Conservation (phyloP, 75 land plant species). For the Isoetes taiwanensis region DNA sequence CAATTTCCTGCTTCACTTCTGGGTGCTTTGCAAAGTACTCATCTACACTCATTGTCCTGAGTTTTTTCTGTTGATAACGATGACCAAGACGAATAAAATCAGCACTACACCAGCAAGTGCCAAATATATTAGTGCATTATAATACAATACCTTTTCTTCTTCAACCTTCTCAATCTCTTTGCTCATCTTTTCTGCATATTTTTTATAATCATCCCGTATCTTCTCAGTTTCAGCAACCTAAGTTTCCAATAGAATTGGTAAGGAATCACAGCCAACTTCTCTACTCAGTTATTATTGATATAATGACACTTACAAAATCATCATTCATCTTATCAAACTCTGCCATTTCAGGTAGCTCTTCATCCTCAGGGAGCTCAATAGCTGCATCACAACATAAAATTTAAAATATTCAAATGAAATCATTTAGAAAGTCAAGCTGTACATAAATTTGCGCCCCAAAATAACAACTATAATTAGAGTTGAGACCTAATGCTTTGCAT, state of each 20-base stretch:
- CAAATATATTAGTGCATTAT: not conserved
- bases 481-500: no score
- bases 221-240: slow-evolving; percentile 48
- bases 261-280: not conserved
- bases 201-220: slow-evolving; percentile 37
- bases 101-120: not conserved
- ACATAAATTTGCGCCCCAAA: no score
- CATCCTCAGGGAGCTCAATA: slow-evolving; percentile 45
- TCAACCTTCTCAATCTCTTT: slow-evolving; percentile 56
- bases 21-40: slow-evolving; percentile 83
- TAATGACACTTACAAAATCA: slow-evolving; percentile 35
- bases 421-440: no score
- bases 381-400: slow-evolving; percentile 17
- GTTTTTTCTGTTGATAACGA: slow-evolving; percentile 39
- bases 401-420: not conserved
- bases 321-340: slow-evolving; percentile 62
- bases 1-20: slow-evolving; percentile 61
- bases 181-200: slow-evolving; percentile 47
- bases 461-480: no score
- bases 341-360: slow-evolving; percentile 49
- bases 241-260: not conserved
- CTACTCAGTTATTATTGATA: not conserved
- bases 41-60: slow-evolving; percentile 70
- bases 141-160: slow-evolving; percentile 44
- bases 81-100: not conserved